Evolutionary conservation across 2,329 filamentous ascomycete species (phyloP).

Genomic region (Chrysoporthe puriensis): DNA sequence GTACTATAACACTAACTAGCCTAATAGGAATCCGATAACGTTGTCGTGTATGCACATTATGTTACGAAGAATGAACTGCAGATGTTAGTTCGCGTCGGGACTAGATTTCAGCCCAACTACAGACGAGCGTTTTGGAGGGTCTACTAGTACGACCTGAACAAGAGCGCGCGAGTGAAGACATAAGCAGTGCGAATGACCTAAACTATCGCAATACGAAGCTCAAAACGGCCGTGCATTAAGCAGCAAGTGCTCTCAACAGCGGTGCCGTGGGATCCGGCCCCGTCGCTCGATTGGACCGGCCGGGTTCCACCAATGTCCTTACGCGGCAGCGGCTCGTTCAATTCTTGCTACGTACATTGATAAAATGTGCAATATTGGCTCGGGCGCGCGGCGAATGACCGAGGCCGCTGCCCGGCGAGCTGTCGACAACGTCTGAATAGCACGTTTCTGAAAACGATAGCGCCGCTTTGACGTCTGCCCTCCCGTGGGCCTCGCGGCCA

Average conservation of each 20-base stretch:
- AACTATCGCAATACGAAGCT: neutral
- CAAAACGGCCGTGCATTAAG: conserved; percentile 3
- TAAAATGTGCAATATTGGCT: neutral
- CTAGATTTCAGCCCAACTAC: neutral
- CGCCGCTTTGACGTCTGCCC: neutral
- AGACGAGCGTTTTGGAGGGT: neutral
- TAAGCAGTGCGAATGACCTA: too few relatives aligned
- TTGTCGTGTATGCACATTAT: neutral
- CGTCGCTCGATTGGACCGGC: neutral
- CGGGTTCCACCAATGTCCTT: neutral
- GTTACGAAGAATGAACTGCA: neutral
- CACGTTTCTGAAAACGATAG: neutral
- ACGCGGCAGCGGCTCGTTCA: neutral
- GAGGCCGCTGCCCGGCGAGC: neutral
- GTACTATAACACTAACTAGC: neutral
- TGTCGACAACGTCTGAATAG: neutral
- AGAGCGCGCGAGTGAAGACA: too few relatives aligned
- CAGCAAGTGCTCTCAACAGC: neutral
- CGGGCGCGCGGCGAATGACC: neutral
- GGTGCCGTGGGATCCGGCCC: neutral
- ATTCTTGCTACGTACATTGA: neutral
- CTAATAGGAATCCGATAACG: neutral
- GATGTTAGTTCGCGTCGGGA: neutral
- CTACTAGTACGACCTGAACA: neutral
- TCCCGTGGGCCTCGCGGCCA: neutral